phyloP scores from a whole-genome alignment of 192 early-diverging fungal genomes.

The Diversispora epigaea region DNA sequence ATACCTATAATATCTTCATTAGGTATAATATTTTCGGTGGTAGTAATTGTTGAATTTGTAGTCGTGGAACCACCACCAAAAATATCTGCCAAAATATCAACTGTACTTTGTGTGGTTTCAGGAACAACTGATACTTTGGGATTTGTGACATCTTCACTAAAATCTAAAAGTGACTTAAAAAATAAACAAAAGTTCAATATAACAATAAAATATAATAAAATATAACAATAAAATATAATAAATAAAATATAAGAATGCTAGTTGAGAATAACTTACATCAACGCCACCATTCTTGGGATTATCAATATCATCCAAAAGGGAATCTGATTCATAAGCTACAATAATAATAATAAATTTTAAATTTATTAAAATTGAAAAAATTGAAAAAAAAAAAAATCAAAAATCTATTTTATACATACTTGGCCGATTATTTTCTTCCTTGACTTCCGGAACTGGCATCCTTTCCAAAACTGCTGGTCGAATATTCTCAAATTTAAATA shows the following conservation, averaged over 20 bases:
- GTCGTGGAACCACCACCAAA: conserved; percentile 60
- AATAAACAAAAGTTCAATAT: not conserved
- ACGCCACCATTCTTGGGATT: not conserved
- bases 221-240: conserved; percentile 1
- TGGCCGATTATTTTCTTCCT: conserved; percentile 36
- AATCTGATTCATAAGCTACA: not conserved
- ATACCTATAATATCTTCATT: conserved; percentile 33
- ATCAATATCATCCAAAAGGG: not conserved
- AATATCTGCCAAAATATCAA: conserved; percentile 72
- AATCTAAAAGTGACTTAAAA: conserved; percentile 59
- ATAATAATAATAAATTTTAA: no score
- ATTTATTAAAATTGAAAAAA: no score
- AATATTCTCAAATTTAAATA: conserved; percentile 74
- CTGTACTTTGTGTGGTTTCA: conserved; percentile 24
- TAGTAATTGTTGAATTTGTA: conserved; percentile 36
- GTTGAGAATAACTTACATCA: not conserved
- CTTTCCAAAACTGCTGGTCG: conserved; percentile 83
- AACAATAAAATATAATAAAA: not conserved
- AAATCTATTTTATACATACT: no score
- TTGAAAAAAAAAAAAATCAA: no score
- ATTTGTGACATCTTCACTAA: conserved; percentile 56
- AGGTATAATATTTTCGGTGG: not conserved
- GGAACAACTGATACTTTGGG: not conserved
- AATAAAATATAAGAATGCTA: no score
- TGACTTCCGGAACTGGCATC: conserved; percentile 84